Conservation (phyloP, 495 filamentous ascomycete genomes). For the Astrothelium subdiscretum region DNA sequence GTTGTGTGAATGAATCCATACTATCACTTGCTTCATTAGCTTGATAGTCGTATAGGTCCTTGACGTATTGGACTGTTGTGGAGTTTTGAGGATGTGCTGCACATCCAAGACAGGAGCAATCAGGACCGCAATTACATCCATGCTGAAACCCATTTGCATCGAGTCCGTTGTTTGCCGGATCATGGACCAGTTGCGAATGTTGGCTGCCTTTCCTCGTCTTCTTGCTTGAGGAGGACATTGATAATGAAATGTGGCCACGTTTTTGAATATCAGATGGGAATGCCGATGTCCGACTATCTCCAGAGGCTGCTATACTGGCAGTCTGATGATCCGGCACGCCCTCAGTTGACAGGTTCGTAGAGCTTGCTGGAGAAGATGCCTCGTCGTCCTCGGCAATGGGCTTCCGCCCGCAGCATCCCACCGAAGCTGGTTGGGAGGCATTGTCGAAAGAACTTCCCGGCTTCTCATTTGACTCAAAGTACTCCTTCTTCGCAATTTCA, state of each 20-base stretch:
- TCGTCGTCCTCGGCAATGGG: background rate
- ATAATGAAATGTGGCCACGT: background rate
- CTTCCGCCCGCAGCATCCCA: background rate
- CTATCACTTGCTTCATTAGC: background rate
- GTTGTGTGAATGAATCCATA: background rate
- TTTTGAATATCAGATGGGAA: background rate
- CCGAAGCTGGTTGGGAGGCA: background rate
- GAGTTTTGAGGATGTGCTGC: conserved; percentile 22
- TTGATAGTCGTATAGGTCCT: background rate
- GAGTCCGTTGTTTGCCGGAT: background rate
- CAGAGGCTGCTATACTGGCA: background rate
- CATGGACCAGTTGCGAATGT: background rate
- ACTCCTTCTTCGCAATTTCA: background rate
- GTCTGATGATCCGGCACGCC: background rate
- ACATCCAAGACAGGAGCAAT: conserved; percentile 22
- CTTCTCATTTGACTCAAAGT: background rate
- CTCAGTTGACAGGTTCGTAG: background rate
- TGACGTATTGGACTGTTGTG: conserved; percentile 20
- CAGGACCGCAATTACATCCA: conserved; percentile 22
- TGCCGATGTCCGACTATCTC: background rate
- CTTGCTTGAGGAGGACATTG: background rate
- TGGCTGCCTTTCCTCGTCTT: background rate
- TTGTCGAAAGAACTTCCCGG: background rate
- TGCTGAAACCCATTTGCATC: conserved; percentile 7
- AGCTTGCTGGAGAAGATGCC: background rate